Conservation (phyloP, 1,284 basidiomycete genomes). For the Ceratobasidium sp. region DNA sequence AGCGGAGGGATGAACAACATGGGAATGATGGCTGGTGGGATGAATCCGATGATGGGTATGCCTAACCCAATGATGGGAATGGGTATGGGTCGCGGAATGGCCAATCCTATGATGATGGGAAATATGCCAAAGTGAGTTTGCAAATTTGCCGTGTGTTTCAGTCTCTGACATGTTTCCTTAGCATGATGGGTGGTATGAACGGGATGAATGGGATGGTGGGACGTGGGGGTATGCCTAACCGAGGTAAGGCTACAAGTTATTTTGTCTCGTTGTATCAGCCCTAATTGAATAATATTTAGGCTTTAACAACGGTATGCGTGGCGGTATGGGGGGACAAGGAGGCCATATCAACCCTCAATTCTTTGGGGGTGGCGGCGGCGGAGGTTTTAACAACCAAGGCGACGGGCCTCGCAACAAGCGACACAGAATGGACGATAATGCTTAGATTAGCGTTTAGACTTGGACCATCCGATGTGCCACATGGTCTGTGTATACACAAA, state of each 20-base stretch:
- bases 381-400: constrained; percentile 19
- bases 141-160: background rate
- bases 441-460: background rate
- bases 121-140: constrained; percentile 15
- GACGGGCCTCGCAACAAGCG: constrained; percentile 36
- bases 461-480: background rate
- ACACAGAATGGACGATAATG: constrained; percentile 32
- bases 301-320: constrained; percentile 35
- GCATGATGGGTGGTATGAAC: constrained; percentile 40
- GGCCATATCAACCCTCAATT: constrained; percentile 43
- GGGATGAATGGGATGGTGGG: constrained; percentile 30
- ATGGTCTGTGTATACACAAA: constrained; percentile 1
- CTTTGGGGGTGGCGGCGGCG: constrained; percentile 38
- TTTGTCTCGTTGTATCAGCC: background rate
- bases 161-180: background rate
- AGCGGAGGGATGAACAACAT: constrained; percentile 13
- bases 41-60: constrained; percentile 36
- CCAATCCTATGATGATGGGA: constrained; percentile 39
- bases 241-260: background rate
- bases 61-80: constrained; percentile 42
- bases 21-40: constrained; percentile 11
- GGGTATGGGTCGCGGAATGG: constrained; percentile 43
- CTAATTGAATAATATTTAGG: background rate
- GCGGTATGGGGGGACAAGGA: constrained; percentile 40
- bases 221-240: constrained; percentile 32